A percentile compares a stretch with the other conserved stretches of the same genome.
Evolutionary conservation across 2,329 filamentous ascomycete species (phyloP).

Genomic region (Dactylonectria macrodidyma): DNA sequence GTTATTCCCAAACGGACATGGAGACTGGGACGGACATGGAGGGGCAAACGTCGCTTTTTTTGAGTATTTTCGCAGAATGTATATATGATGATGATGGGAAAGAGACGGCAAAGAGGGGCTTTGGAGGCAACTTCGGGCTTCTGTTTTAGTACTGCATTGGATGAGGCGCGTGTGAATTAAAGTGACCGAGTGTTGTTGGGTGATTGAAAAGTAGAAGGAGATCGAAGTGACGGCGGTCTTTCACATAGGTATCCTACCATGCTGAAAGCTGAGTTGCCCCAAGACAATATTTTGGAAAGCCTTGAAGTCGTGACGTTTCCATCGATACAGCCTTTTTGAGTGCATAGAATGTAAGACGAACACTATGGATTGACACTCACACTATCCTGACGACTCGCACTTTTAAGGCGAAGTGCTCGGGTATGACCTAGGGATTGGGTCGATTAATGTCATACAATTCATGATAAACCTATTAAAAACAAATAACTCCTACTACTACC

Average conservation of each 20-base stretch:
- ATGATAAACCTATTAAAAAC: slow-evolving; percentile 32
- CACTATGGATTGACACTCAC: no score
- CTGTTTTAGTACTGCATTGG: slow-evolving; percentile 19
- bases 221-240: neutral
- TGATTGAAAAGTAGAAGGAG: neutral
- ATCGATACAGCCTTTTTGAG: neutral
- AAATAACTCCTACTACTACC: slow-evolving; percentile 1
- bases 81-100: slow-evolving; percentile 38
- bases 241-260: slow-evolving; percentile 7
- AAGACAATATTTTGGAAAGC: neutral
- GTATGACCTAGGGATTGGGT: neutral
- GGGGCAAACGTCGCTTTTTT: slow-evolving; percentile 17
- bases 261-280: neutral
- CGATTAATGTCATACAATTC: slow-evolving; percentile 16
- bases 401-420: no score
- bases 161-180: slow-evolving; percentile 14
- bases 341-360: no score
- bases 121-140: slow-evolving; percentile 37
- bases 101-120: slow-evolving; percentile 33
- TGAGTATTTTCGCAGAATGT: slow-evolving; percentile 32
- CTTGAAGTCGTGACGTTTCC: neutral
- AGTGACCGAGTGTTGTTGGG: neutral
- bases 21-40: slow-evolving; percentile 18
- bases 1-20: slow-evolving; percentile 19
- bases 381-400: no score